Evolutionary conservation across 2,329 filamentous ascomycete species (phyloP).

Genomic region (Dactylella cylindrospora): DNA sequence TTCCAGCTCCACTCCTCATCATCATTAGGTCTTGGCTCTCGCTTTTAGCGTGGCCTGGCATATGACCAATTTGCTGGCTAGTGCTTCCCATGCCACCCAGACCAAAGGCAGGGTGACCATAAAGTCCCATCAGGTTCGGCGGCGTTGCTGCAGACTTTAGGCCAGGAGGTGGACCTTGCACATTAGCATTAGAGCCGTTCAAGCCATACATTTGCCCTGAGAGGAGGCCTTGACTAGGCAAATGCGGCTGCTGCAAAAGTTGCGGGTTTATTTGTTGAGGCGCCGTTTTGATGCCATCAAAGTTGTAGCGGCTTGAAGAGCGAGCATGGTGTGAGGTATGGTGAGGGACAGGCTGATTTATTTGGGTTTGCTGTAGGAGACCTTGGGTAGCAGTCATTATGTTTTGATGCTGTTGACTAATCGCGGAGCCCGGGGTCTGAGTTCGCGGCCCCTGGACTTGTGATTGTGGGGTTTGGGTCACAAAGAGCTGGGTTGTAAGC

Average conservation of each 20-base stretch:
- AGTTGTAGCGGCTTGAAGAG: constrained; percentile 62
- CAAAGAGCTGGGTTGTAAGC: constrained; percentile 64
- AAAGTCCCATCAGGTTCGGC: constrained; percentile 82
- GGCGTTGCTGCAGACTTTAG: constrained; percentile 94
- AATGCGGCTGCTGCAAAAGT: constrained; percentile 57
- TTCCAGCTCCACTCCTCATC: constrained; percentile 48
- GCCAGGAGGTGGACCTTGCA: constrained; percentile 90
- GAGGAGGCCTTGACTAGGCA: constrained; percentile 48
- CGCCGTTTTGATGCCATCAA: constrained; percentile 39
- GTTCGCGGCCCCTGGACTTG: constrained; percentile 55
- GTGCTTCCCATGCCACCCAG: constrained; percentile 58
- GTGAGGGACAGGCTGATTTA: constrained; percentile 51
- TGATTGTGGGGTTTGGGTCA: constrained; percentile 54
- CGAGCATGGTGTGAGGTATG: constrained; percentile 54
- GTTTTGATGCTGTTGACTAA: constrained; percentile 42
- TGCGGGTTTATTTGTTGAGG: constrained; percentile 47
- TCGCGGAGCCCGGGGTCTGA: constrained; percentile 51
- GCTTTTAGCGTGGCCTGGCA: constrained; percentile 43
- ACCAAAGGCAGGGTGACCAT: constrained; percentile 66
- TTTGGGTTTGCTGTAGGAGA: constrained; percentile 48
- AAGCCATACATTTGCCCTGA: constrained; percentile 48
- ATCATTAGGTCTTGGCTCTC: constrained; percentile 45
- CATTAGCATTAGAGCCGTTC: constrained; percentile 47
- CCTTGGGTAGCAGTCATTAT: constrained; percentile 49
- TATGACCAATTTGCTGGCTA: constrained; percentile 41